These are phyloP conservation scores for Phialemonium atrogriseum DNA, from an alignment of 2,329 filamentous ascomycete genomes.

Conservation along the genomic window DNA sequence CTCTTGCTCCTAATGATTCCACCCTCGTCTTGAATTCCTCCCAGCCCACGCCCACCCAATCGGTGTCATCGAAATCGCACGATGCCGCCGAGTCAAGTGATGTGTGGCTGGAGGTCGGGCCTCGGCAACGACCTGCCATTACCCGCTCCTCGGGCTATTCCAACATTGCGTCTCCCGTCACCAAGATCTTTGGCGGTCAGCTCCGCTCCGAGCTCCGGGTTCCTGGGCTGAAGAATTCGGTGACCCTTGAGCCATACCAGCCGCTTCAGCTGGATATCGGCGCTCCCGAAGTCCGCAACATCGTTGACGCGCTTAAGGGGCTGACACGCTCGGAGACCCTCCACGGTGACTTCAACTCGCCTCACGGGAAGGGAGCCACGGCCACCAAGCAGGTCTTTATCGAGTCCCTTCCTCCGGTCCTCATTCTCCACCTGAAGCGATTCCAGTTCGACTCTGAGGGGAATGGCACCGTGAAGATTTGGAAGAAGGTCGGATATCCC, in stretches of 20 bases:
- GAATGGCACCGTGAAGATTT: constrained; percentile 86
- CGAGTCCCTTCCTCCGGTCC: constrained; percentile 79
- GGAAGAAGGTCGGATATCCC: constrained; percentile 96
- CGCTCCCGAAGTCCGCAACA: constrained; percentile 76
- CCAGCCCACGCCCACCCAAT: constrained; percentile 29
- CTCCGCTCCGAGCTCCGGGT: constrained; percentile 84
- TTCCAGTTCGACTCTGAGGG: constrained; percentile 90
- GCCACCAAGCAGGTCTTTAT: constrained; percentile 95
- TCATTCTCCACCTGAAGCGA: constrained; percentile 92
- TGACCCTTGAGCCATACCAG: constrained; percentile 90
- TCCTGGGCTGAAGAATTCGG: constrained; percentile 78
- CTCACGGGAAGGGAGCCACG: constrained; percentile 64
- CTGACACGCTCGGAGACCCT: constrained; percentile 78
- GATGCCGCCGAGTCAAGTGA: constrained; percentile 32
- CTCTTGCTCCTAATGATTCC: constrained; percentile 22
- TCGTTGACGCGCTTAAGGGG: constrained; percentile 80
- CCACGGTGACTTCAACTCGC: constrained; percentile 74
- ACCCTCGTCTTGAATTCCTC: constrained; percentile 31
- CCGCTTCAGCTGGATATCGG: constrained; percentile 93
- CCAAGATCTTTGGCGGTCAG: constrained; percentile 89
- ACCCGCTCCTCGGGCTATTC: constrained; percentile 77
- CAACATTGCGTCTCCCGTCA: constrained; percentile 70
- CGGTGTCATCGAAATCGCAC: constrained; percentile 16
- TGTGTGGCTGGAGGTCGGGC: constrained; percentile 92
- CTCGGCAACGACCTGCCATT: constrained; percentile 78